These are phyloP conservation scores for Nicotiana benthamiana DNA, from an alignment of 257 asterid genomes.

Conservation along the genomic window DNA sequence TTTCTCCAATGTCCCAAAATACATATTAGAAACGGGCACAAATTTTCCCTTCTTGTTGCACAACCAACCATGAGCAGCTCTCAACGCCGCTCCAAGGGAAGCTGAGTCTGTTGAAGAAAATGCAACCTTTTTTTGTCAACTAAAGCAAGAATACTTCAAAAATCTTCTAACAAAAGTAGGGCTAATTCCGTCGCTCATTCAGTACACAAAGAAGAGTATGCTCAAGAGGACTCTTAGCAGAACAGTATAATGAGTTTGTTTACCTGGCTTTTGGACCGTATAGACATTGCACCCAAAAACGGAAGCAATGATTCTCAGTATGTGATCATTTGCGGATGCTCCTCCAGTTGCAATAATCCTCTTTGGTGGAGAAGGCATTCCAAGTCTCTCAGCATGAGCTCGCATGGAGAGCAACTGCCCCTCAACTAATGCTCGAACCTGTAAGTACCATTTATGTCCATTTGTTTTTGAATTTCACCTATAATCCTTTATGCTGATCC, in stretches of 20 bases:
- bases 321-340: conserved; percentile 65
- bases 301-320: conserved; percentile 53
- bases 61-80: conserved; percentile 96
- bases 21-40: conserved; percentile 57
- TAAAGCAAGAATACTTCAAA: neutral
- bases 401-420: conserved; percentile 90
- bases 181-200: neutral
- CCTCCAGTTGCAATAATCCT: conserved; percentile 97
- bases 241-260: neutral
- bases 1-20: conserved; percentile 49
- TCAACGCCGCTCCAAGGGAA: conserved; percentile 83
- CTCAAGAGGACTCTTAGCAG: neutral
- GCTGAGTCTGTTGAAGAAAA: conserved; percentile 55
- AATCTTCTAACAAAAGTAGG: neutral
- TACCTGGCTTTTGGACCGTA: conserved; percentile 72
- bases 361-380: conserved; percentile 91
- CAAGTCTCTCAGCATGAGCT: conserved; percentile 83
- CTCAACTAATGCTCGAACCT: conserved; percentile 86
- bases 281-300: conserved; percentile 75
- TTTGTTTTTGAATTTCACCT: neutral
- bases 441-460: conserved; percentile 2
- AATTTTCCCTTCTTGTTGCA: conserved; percentile 53
- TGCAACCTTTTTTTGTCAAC: neutral
- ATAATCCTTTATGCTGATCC: neutral
- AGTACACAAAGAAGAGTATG: neutral